A percentile compares a stretch with the other conserved stretches of the same genome.
Conservation (phyloP, 73 alveolate species). For the Paramecium primaurelia region DNA sequence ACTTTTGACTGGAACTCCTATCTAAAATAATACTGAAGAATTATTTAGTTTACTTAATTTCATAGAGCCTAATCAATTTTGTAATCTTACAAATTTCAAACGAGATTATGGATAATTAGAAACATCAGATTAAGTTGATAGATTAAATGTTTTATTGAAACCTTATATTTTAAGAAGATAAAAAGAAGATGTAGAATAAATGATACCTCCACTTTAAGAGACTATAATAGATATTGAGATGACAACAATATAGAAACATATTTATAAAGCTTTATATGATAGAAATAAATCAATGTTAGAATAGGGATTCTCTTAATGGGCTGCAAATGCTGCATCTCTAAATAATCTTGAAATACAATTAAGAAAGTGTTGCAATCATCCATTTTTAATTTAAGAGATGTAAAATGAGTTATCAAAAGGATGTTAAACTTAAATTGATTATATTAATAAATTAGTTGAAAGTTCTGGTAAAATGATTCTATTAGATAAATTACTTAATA, state of each 20-base stretch:
- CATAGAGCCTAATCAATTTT: conserved; percentile 89
- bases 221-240: conserved; percentile 92
- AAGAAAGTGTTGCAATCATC: conserved; percentile 98
- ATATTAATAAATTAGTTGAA: conserved; percentile 73
- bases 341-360: conserved; percentile 86
- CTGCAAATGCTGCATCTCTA: conserved; percentile 72
- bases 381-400: conserved; percentile 82
- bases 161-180: conserved; percentile 97
- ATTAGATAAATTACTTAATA: conserved; percentile 83
- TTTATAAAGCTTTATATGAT: conserved; percentile 88
- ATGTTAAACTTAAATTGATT: conserved; percentile 60
- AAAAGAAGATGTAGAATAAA: conserved; percentile 95
- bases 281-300: conserved; percentile 77
- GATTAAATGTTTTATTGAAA: conserved; percentile 72
- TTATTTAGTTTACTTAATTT: conserved; percentile 94
- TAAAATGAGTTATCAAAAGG: conserved; percentile 75
- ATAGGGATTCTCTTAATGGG: conserved; percentile 68
- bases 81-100: conserved; percentile 56
- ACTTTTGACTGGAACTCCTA: conserved; percentile 94
- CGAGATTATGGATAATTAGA: conserved; percentile 80
- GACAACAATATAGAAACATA: conserved; percentile 81
- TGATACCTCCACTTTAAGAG: conserved; percentile 93
- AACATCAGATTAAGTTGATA: conserved; percentile 73
- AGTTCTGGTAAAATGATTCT: conserved; percentile 88
- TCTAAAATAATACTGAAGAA: conserved; percentile 97